Evolutionary conservation across 176 grass and related monocot genomes (phyloP).

Genomic region (Melocanna baccifera): DNA sequence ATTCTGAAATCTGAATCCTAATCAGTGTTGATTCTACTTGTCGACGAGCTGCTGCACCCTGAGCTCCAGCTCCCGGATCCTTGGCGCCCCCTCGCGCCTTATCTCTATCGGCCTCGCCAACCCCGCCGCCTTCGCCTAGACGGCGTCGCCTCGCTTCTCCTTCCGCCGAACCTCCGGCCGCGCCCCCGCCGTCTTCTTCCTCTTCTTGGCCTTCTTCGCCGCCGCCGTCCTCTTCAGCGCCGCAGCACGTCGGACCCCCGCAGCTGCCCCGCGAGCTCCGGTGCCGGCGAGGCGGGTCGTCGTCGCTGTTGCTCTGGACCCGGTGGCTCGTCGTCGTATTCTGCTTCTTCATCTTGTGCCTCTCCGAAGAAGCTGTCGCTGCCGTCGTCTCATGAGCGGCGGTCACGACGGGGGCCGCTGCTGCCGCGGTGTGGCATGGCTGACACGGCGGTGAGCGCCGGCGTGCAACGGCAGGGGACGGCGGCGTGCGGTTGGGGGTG

Average conservation of each 20-base stretch:
- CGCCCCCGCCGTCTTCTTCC: neutral
- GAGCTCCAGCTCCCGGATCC: constrained; percentile 49
- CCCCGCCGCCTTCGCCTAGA: neutral
- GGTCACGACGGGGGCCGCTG: neutral
- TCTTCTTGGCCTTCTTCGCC: constrained; percentile 44
- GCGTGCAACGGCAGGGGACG: neutral
- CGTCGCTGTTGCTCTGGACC: neutral
- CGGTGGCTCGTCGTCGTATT: neutral
- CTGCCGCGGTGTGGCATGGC: constrained; percentile 14
- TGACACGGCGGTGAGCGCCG: neutral
- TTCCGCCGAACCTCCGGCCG: neutral
- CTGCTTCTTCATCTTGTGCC: neutral
- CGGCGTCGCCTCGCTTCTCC: neutral
- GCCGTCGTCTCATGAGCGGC: constrained; percentile 23
- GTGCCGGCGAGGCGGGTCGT: neutral
- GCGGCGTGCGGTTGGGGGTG: neutral
- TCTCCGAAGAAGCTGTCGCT: constrained; percentile 30
- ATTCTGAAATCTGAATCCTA: neutral
- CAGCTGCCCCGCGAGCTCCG: constrained; percentile 21
- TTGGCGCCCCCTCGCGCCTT: constrained; percentile 41
- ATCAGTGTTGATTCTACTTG: neutral
- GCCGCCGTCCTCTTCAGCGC: constrained; percentile 46
- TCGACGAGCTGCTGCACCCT: constrained; percentile 35
- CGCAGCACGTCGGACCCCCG: constrained; percentile 49
- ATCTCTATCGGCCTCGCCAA: constrained; percentile 45